Evolutionary conservation across 495 filamentous ascomycete genomes (phyloP).

Genomic region (Cenococcum geophilum): DNA sequence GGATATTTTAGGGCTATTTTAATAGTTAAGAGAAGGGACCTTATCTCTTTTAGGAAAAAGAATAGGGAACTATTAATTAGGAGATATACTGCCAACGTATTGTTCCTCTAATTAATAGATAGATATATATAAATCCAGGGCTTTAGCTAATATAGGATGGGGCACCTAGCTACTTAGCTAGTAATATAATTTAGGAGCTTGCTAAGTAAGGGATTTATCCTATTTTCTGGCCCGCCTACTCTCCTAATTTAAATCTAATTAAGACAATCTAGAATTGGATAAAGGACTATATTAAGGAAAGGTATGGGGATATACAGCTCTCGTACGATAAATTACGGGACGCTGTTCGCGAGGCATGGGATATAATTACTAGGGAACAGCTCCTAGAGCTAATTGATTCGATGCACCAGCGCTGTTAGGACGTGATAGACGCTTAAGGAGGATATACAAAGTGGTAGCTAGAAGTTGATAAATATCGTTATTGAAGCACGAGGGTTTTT

Average conservation of each 20-base stretch:
- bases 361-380: constrained; percentile 6
- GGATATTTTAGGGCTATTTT: no score
- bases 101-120: constrained; percentile 17
- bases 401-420: constrained; percentile 5
- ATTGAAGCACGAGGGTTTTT: no score
- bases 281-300: not conserved
- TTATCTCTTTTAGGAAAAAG: constrained; percentile 30
- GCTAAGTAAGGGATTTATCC: not conserved
- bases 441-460: constrained; percentile 3
- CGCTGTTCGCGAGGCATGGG: constrained; percentile 14
- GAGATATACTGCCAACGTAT: constrained; percentile 11
- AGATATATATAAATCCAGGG: constrained; percentile 15
- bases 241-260: constrained; percentile 24
- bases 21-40: constrained; percentile 16
- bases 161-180: constrained; percentile 21
- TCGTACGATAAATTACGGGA: not conserved
- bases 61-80: constrained; percentile 18
- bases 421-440: constrained; percentile 4
- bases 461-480: no score
- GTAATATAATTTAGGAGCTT: constrained; percentile 6
- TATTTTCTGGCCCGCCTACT: constrained; percentile 28
- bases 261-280: not conserved
- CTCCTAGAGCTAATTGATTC: constrained; percentile 7
- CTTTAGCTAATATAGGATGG: constrained; percentile 21
- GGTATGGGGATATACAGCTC: not conserved